Evolutionary conservation across 2,329 filamentous ascomycete genomes (phyloP), one percentile per base, ranked within the genome.

Genomic region (Gremmenia infestans): DNA sequence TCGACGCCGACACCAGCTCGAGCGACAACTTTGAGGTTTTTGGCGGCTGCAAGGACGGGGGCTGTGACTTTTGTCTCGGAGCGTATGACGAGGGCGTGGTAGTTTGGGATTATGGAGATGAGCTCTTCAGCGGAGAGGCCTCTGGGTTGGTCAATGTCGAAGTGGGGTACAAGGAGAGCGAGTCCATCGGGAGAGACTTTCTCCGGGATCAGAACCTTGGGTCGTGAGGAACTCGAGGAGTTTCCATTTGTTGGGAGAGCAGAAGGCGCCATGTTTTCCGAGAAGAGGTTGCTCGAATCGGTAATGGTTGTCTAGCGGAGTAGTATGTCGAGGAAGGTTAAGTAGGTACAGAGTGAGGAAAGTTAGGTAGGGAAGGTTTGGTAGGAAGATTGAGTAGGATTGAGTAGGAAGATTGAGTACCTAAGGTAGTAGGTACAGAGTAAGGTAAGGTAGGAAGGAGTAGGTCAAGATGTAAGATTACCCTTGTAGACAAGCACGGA

Each of bases 21-120:
- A 2, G 88, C 89, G 22, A 94, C 88, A 8, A 93, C 89, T 62
- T 87, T 86, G 51, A 93, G 78, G 57, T 83, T 87, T 63, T 77
- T 81, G 9, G 82, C 88, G 1, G 85, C 85, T 12, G 76, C 72
- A 12, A 93, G 77, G 0, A 93, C 77, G 2, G 79, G 74, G 0
- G 86, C 79, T 0, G 86, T 92, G 57, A 93, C 88, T 67, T 91
- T 88, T 1, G 89, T 93, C 72, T 91, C 89, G 39, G 88, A 92
- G 2, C 89, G 85, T 42, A 93, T 85, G 58, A 93, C 88, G 51
- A 93, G 78, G 19, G 86, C 89, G 48, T 91, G 82, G 70, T 92
- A 92, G 22, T 79, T 74, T 0, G 83, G 81, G 55, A 93, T 91
- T 56, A 86, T 78, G n/a, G 74, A 63, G 43, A 85, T 72, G 19